Evolutionary conservation across 441 rosid species (phyloP).

Genomic region (Adansonia grandidieri): DNA sequence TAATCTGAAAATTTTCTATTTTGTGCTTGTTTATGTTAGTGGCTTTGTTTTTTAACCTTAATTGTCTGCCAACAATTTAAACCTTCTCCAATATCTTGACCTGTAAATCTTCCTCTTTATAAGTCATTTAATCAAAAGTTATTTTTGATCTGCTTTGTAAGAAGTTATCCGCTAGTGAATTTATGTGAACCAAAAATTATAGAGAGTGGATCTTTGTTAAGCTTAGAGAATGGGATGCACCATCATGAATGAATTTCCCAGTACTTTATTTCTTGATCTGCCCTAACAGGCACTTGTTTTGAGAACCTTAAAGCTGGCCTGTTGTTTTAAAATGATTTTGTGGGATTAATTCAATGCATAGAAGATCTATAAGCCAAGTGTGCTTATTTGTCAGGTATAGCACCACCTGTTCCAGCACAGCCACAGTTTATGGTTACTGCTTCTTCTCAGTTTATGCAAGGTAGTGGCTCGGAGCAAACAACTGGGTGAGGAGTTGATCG

Average conservation of each 20-base stretch:
- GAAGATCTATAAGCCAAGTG: slow-evolving; percentile 23
- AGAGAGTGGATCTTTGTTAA: slow-evolving; percentile 11
- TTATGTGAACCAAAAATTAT: neutral
- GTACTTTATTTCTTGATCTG: slow-evolving; percentile 9
- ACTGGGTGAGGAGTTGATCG: slow-evolving; percentile 69
- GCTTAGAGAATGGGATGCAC: slow-evolving; percentile 2
- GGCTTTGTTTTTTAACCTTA: slow-evolving; percentile 15
- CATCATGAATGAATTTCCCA: slow-evolving; percentile 5
- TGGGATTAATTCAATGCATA: neutral
- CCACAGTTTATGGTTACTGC: slow-evolving; percentile 69
- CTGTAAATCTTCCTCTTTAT: neutral
- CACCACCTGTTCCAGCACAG: slow-evolving; percentile 60
- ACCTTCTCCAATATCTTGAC: neutral
- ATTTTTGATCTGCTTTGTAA: neutral
- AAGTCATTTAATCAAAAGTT: neutral
- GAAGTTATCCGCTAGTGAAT: neutral
- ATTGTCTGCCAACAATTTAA: neutral
- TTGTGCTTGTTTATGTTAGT: neutral
- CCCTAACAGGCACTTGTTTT: neutral
- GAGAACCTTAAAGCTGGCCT: slow-evolving; percentile 2
- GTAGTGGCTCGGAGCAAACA: slow-evolving; percentile 82
- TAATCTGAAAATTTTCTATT: neutral
- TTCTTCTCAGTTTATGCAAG: slow-evolving; percentile 69
- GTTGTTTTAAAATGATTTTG: slow-evolving; percentile 19
- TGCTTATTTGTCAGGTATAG: slow-evolving; percentile 44